Evolutionary conservation across 148 eudicot species (phyloP).

Genomic region (Dianthus caryophyllus): DNA sequence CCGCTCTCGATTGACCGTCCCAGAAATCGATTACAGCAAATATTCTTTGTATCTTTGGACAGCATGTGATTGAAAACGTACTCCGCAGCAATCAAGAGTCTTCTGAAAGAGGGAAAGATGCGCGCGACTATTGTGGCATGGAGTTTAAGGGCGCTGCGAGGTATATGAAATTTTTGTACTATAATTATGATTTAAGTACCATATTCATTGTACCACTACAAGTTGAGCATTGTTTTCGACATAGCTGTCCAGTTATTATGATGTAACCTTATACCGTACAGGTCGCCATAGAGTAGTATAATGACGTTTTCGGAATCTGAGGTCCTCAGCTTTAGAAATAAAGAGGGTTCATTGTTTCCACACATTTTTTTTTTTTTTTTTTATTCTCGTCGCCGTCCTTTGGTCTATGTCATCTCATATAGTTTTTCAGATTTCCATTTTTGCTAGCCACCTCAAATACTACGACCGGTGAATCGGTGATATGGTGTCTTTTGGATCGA

Average conservation of each 20-base stretch:
- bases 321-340: slow-evolving; percentile 2
- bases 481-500: too few relatives aligned
- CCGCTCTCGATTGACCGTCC: slow-evolving; percentile 65
- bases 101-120: too few relatives aligned
- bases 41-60: not conserved
- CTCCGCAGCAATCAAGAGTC: not conserved
- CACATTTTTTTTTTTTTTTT: not conserved
- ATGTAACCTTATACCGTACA: slow-evolving; percentile 2
- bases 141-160: not conserved
- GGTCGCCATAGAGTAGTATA: not conserved
- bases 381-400: too few relatives aligned
- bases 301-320: not conserved
- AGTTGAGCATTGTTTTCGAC: slow-evolving; percentile 1
- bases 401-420: too few relatives aligned
- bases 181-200: not conserved
- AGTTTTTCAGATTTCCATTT: too few relatives aligned
- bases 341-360: not conserved
- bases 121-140: not conserved
- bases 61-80: not conserved
- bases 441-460: too few relatives aligned
- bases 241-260: not conserved
- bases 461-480: too few relatives aligned
- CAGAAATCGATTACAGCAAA: too few relatives aligned
- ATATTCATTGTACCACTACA: slow-evolving; percentile 1
- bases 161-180: slow-evolving; percentile 4